Base-by-base conservation (phyloP, 345 rosid species). In the Lepidium sativum region DNA sequence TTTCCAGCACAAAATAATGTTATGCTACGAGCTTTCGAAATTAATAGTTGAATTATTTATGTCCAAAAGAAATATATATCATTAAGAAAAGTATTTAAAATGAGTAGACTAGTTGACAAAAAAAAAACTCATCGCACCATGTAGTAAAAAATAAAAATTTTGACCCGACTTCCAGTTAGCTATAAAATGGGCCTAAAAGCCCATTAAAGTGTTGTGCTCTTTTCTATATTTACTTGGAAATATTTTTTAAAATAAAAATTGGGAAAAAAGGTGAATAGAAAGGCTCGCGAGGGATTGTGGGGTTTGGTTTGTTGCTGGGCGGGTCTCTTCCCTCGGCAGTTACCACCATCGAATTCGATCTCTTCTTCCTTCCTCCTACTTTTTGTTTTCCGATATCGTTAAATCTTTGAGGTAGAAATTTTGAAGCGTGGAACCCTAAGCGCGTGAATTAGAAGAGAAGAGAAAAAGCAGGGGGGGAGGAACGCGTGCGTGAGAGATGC, bases 321-420 rank as follows among this genome's bases (percentile, higher is more conserved):
- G 77, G 72, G 72, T 73, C 73, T 67, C 54, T 73, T 73, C 72
- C 71, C 77, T 44, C 68, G 72, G 68, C 73, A 54, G 77, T 60
- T 67, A 67, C 72, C 69, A 17, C 20, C 69, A 61, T 61, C 73
- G 17, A 60, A 50, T 73, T 67, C 69, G 59, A 60, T 67, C 72
- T n/a, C n/a, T n/a, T 59, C 61, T 27, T 43, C 40, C 12, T 47
- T 5, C n/a, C 37, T 20, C 59, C 29, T 43, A 54, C 42, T 21
- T 48, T 12, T 54, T 18, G 6, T 27, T 20, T 38, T 12, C 17
- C 12, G 20, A 51, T 59, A 55, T 38, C 65, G n/a, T 37, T 48
- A 41, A 56, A 64, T 51, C 56, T 42, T 20, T 14, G 63, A 33
- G 16, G 2, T 8, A 32, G n/a, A 40, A 33, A 5, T 21, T 27